Percentiles rank a stretch among this genome's conserved stretches.
Evolutionary conservation across 768 basidiomycete species (phyloP).

Genomic region (Leccinum imitatum): DNA sequence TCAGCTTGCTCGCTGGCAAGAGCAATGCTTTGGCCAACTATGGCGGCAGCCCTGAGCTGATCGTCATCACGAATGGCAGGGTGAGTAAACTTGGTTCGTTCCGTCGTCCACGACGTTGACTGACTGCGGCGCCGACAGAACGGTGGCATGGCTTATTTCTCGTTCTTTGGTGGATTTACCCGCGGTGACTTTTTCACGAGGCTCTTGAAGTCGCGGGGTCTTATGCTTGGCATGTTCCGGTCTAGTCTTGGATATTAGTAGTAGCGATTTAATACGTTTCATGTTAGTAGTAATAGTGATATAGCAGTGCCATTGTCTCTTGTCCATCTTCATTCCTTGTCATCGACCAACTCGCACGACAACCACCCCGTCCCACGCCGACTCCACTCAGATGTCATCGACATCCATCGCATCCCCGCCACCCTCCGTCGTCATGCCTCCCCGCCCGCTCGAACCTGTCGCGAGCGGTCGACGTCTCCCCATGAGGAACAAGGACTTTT

Average conservation of each 20-base stretch:
- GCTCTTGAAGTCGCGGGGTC: constrained; percentile 39
- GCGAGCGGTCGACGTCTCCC: constrained; percentile 33
- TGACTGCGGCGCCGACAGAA: constrained; percentile 30
- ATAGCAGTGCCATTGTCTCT: constrained; percentile 3
- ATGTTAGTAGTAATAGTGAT: constrained; percentile 1
- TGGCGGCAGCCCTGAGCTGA: constrained; percentile 50
- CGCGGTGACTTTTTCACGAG: constrained; percentile 44
- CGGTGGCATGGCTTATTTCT: constrained; percentile 40
- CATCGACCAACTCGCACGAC: constrained; percentile 5
- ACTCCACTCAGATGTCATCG: constrained; percentile 5
- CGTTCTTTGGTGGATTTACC: constrained; percentile 44
- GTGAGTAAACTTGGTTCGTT: constrained; percentile 32
- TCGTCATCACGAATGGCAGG: constrained; percentile 54
- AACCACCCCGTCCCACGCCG: constrained; percentile 8
- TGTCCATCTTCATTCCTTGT: constrained; percentile 10
- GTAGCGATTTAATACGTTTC: constrained; percentile 14
- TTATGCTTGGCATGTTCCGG: constrained; percentile 29
- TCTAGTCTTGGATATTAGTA: constrained; percentile 31
- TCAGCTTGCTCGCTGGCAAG: constrained; percentile 41
- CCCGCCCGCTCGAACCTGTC: constrained; percentile 20
- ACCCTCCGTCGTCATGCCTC: constrained; percentile 23
- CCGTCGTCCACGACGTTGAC: neutral
- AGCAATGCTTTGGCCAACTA: constrained; percentile 39
- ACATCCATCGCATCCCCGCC: constrained; percentile 14
- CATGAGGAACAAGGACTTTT: constrained; percentile 53